Evolutionary conservation across 78 protist species (phyloP).

Genomic region (Dictyostelium intermedium): DNA sequence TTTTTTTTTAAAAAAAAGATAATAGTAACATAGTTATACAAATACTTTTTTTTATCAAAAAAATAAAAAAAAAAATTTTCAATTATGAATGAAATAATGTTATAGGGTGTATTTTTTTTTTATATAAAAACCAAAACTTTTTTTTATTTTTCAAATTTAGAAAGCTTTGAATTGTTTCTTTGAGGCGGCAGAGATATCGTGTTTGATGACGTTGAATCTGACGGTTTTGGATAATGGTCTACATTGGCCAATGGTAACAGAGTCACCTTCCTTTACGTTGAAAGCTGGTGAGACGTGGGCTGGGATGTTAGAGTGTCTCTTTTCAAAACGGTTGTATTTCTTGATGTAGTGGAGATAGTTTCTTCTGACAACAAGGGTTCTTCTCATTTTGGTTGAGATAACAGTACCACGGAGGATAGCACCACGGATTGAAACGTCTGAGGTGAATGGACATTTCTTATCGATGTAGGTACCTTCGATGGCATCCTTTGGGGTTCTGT

Average conservation of each 20-base stretch:
- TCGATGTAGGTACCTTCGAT: slow-evolving; percentile 96
- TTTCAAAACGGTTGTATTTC: slow-evolving; percentile 99
- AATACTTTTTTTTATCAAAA: not conserved
- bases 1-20: too few relatives aligned
- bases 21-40: too few relatives aligned
- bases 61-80: not conserved
- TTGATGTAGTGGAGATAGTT: slow-evolving; percentile 99
- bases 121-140: not conserved
- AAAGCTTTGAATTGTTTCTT: slow-evolving; percentile 71
- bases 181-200: slow-evolving; percentile 20
- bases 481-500: slow-evolving; percentile 98
- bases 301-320: slow-evolving; percentile 98
- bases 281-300: slow-evolving; percentile 99
- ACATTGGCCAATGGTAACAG: slow-evolving; percentile 97
- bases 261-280: slow-evolving; percentile 95
- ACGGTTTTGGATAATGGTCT: slow-evolving; percentile 99
- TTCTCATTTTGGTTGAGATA: slow-evolving; percentile 88
- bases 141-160: slow-evolving; percentile 15
- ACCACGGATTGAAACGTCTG: slow-evolving; percentile 99
- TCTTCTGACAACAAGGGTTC: slow-evolving; percentile 92
- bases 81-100: not conserved
- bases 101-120: not conserved
- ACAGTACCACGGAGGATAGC: slow-evolving; percentile 97
- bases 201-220: slow-evolving; percentile 98
- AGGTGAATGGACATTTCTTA: slow-evolving; percentile 99